Base-by-base conservation (phyloP, 129 eudicot species). In the Escallonia herrerae region DNA sequence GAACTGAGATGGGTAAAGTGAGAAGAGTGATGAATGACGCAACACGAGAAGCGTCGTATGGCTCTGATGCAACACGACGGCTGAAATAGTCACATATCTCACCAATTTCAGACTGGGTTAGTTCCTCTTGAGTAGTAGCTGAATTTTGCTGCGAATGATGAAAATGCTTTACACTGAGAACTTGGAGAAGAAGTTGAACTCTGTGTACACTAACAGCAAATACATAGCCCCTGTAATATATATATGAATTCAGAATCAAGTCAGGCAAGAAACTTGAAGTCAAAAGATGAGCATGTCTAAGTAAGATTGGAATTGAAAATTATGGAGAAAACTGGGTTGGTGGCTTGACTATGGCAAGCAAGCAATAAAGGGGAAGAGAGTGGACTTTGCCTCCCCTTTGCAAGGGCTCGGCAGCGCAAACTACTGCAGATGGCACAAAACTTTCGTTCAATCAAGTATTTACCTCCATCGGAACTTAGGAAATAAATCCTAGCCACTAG, bases 41-140 rank as follows among this genome's bases (percentile, higher is more conserved):
- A 40, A 93, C 99, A 66, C 99, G 96, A 37, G 96, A 93, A 39
- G 95, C 99, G 75, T 93, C 99, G 42, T 93, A 93, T 1, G 99
- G 99, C 82, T 93, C 99, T n/a, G 99, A 93, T 56, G 99, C 96
- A 61, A 93, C 96, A 52, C 99, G 96, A 11, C 96, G 96, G 58
- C 96, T 89, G 69, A 93, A 93, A 73, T 93, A 93, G 76, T 93
- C 99, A 5, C 99, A 93, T 64, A 93, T 93, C 72, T 93, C 99
- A 40, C 86, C 72, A 60, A 93, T 89, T 89, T 93, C 99, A 42
- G 93, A 43, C 58, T 79, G 96, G 37, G 76, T 86, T 70, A 93
- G 65, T 66, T 93, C 99, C 67, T 93, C 99, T 61, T 79, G 99
- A 45, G 91, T 81, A 43, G 75, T 44, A 49, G 71, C 76, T n/a